Base-by-base conservation (phyloP, 1,284 basidiomycete species). In the Chalciporus sp. region DNA sequence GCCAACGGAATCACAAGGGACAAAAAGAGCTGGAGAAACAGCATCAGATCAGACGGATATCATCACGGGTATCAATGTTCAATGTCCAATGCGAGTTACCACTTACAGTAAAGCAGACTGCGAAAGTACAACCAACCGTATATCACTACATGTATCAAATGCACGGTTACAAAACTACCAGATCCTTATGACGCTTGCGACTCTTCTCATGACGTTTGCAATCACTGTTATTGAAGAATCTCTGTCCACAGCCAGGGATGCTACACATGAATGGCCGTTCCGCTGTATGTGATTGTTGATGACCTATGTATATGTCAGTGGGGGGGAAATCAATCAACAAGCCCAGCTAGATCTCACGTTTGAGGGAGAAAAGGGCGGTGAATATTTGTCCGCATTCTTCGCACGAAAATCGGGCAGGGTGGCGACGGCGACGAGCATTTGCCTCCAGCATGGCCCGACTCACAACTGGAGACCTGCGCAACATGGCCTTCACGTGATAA, bases 191-290 rank as follows among this genome's bases (percentile, higher is more conserved):
- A 42, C 68, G 70, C 41, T 69, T 72, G n/a, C 35, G n/a, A n/a
- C n/a, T n/a, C n/a, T n/a, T n/a, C n/a, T n/a, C n/a, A n/a, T n/a
- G n/a, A n/a, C n/a, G n/a, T n/a, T n/a, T n/a, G n/a, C n/a, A n/a
- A n/a, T n/a, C n/a, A n/a, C n/a, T 72, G 37, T 54, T 68, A 51
- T 72, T 70, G 53, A 39, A 70, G 49, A 70, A 70, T 17, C 56
- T 58, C 43, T 70, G 71, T 0, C 0, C 12, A 48, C 68, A 70
- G 2, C 68, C 71, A 3, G 56, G 41, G 26, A 72, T 45, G 1
- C 40, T 9, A 56, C 68, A 70, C 2, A 1, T n/a, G 52, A 58
- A 72, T 2, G 63, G 71, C 1, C 61, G 61, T 23, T 63, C 55
- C 16, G 70, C 71, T 7, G 56, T 60, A 40, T 72, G 68, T 0